Evolutionary conservation across 371 early-diverging fungal genomes (phyloP).

Genomic region (Rhizomucor miehei): DNA sequence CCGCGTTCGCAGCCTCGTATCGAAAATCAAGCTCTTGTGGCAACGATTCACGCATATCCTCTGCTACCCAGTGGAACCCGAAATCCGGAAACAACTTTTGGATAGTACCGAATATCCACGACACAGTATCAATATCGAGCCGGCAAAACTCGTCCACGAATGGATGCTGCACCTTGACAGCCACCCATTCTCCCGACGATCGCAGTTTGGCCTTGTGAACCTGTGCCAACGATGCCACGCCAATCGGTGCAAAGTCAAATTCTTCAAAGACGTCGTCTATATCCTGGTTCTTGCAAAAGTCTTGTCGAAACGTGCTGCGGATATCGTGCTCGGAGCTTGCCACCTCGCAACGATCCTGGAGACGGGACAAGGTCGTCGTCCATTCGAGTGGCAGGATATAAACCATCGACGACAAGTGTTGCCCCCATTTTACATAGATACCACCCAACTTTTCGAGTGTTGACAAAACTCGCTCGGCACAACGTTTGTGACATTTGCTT

Average conservation of each 20-base stretch:
- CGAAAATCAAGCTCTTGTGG: slow-evolving; percentile 88
- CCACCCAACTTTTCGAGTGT: slow-evolving; percentile 72
- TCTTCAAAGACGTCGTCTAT: slow-evolving; percentile 56
- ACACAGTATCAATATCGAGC: slow-evolving; percentile 78
- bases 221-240: slow-evolving; percentile 83
- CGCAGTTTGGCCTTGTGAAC: slow-evolving; percentile 75
- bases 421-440: slow-evolving; percentile 92
- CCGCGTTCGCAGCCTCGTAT: slow-evolving; percentile 76
- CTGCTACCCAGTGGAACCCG: slow-evolving; percentile 87
- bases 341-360: slow-evolving; percentile 83
- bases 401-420: slow-evolving; percentile 84
- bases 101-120: slow-evolving; percentile 59
- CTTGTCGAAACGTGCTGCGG: slow-evolving; percentile 58
- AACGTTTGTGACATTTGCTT: slow-evolving; percentile 37
- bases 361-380: slow-evolving; percentile 74
- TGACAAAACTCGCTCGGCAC: slow-evolving; percentile 59
- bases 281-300: slow-evolving; percentile 45
- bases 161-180: slow-evolving; percentile 93
- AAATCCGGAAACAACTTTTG: slow-evolving; percentile 82
- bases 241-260: slow-evolving; percentile 70
- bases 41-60: slow-evolving; percentile 82
- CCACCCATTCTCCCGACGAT: slow-evolving; percentile 58
- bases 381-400: slow-evolving; percentile 89
- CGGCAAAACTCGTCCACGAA: slow-evolving; percentile 68
- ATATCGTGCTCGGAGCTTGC: slow-evolving; percentile 61